phyloP scores from a whole-genome alignment of 129 eudicot genomes.

The Pseudognaphalium luteoalbum region DNA sequence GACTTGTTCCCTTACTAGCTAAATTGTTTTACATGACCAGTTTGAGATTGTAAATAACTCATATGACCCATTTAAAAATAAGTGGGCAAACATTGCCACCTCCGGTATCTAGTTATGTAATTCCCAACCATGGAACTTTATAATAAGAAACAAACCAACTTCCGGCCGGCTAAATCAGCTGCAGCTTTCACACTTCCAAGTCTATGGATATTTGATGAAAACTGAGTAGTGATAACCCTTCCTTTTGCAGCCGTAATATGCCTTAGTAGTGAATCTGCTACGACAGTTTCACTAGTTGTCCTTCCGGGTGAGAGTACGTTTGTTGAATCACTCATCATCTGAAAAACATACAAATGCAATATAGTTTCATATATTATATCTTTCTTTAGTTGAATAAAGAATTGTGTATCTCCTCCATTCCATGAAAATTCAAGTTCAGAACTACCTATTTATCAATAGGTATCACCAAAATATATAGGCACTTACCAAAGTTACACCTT shows the following conservation, averaged over 20 bases:
- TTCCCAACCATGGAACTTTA: neutral
- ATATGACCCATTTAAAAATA: neutral
- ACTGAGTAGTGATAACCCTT: conserved; percentile 94
- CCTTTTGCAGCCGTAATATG: conserved; percentile 87
- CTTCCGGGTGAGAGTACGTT: conserved; percentile 96
- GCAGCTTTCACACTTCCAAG: conserved; percentile 99
- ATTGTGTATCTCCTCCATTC: neutral
- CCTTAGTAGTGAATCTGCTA: conserved; percentile 80
- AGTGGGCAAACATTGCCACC: neutral
- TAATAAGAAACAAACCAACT: conserved; percentile 63
- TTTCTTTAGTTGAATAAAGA: neutral
- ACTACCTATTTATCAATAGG: neutral
- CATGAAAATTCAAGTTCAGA: conserved; percentile 4
- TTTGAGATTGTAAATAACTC: neutral
- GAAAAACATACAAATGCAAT: conserved; percentile 18
- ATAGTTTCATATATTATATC: neutral
- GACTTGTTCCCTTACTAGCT: neutral
- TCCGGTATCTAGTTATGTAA: neutral
- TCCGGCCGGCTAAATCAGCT: conserved; percentile 95
- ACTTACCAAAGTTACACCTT: conserved; percentile 88
- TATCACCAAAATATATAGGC: neutral
- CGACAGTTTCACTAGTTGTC: conserved; percentile 89
- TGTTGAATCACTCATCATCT: conserved; percentile 99
- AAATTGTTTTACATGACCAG: neutral
- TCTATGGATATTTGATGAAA: conserved; percentile 96